phyloP scores from a whole-genome alignment of 257 asterid species.

The Scutellaria barbata region DNA sequence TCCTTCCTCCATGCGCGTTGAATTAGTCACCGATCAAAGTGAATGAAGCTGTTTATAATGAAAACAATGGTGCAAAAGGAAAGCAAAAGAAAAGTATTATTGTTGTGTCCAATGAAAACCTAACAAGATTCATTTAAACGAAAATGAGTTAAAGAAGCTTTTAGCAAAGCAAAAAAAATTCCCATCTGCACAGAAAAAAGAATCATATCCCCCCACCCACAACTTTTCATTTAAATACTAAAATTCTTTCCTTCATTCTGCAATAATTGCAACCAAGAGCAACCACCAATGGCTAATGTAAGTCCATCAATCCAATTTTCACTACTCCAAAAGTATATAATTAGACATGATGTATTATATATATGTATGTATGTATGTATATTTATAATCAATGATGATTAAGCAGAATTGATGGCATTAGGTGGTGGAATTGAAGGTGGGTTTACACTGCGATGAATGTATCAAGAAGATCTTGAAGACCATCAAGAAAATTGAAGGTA shows the following conservation, averaged over 20 bases:
- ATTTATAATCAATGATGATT: neutral
- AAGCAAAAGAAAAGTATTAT: constrained; percentile 9
- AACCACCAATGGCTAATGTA: constrained; percentile 61
- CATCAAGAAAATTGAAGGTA: constrained; percentile 93
- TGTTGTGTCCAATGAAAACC: constrained; percentile 36
- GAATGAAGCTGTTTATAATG: constrained; percentile 1
- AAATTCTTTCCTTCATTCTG: constrained; percentile 16
- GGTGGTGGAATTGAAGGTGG: constrained; percentile 90
- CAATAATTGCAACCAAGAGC: constrained; percentile 6
- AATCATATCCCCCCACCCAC: constrained; percentile 53
- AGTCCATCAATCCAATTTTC: constrained; percentile 36
- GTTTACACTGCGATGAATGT: constrained; percentile 88
- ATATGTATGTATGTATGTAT: neutral
- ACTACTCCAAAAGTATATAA: neutral
- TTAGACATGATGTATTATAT: neutral
- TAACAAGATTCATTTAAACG: constrained; percentile 38
- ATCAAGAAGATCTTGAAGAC: constrained; percentile 89
- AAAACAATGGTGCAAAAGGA: constrained; percentile 18
- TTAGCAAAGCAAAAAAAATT: constrained; percentile 51
- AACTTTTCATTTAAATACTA: constrained; percentile 37
- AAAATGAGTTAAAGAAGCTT: constrained; percentile 53
- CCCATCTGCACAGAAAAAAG: constrained; percentile 42
- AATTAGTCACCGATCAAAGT: neutral
- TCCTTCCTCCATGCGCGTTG: neutral
- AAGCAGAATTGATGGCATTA: constrained; percentile 22